Evolutionary conservation across 2,329 filamentous ascomycete species (phyloP).

Genomic region (Mycosphaerella sp.): DNA sequence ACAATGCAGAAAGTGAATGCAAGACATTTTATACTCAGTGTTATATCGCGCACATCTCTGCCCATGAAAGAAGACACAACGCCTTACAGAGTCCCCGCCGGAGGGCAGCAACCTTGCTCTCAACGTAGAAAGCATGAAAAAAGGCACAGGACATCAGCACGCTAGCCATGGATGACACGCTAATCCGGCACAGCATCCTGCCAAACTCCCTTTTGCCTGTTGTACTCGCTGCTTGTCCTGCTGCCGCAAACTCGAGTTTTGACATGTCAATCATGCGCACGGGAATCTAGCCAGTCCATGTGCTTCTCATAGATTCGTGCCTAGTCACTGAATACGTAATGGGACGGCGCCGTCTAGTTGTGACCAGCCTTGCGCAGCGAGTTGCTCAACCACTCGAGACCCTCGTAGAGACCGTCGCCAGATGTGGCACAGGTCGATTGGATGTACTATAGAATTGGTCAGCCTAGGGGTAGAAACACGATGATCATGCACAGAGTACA

Average conservation of each 20-base stretch:
- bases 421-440: conserved; percentile 99
- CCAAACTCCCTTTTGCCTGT: conserved; percentile 12
- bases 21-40: conserved; percentile 20
- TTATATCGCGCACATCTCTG: conserved; percentile 16
- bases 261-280: conserved; percentile 17
- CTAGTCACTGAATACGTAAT: conserved; percentile 21
- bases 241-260: conserved; percentile 26
- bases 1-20: conserved; percentile 10
- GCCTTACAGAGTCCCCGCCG: conserved; percentile 15
- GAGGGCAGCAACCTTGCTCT: conserved; percentile 6
- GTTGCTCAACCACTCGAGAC: conserved; percentile 64
- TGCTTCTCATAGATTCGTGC: conserved; percentile 18
- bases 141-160: conserved; percentile 21
- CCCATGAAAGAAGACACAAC: conserved; percentile 13
- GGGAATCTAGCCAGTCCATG: conserved; percentile 20
- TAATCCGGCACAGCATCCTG: conserved; percentile 10
- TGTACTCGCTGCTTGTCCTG: conserved; percentile 23
- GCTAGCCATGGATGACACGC: conserved; percentile 20
- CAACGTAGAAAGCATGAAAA: conserved; percentile 7
- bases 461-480: not conserved
- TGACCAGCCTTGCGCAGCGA: conserved; percentile 50
- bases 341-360: conserved; percentile 34
- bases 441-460: conserved; percentile 62
- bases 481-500: conserved; percentile 35
- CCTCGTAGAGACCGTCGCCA: conserved; percentile 98